These are phyloP conservation scores for Elaeagnus macrophylla DNA, from an alignment of 306 rosid species.

Conservation along the genomic window DNA sequence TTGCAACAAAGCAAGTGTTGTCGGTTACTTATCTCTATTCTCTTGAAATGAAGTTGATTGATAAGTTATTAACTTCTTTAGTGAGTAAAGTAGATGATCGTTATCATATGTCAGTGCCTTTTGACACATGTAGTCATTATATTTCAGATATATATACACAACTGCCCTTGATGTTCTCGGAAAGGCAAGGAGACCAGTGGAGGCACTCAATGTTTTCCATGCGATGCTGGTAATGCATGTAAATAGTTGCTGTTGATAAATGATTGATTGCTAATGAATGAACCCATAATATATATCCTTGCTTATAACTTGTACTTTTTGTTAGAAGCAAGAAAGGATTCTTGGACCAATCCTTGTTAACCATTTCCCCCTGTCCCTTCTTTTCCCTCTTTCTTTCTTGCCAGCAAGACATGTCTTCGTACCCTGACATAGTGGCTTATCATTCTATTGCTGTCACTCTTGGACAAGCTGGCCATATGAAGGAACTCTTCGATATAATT, in stretches of 20 bases:
- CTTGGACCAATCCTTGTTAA: constrained; percentile 10
- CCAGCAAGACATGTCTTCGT: constrained; percentile 85
- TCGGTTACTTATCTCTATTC: background rate
- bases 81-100: constrained; percentile 3
- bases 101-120: background rate
- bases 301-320: background rate
- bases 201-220: constrained; percentile 70
- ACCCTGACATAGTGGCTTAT: constrained; percentile 90
- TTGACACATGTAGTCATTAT: constrained; percentile 7
- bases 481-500: constrained; percentile 86
- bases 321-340: constrained; percentile 10
- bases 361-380: constrained; percentile 14
- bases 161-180: constrained; percentile 89
- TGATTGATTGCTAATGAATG: constrained; percentile 17
- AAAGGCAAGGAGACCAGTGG: constrained; percentile 85
- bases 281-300: background rate
- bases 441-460: constrained; percentile 81
- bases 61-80: background rate
- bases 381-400: constrained; percentile 24
- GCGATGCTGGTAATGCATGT: constrained; percentile 62
- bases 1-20: background rate
- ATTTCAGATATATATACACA: constrained; percentile 60
- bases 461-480: constrained; percentile 90
- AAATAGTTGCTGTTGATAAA: background rate
- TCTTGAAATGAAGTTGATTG: background rate